Evolutionary conservation across 257 asterid genomes (phyloP), one percentile per base, ranked within the genome.

Genomic region (Pogostemon cablin): DNA sequence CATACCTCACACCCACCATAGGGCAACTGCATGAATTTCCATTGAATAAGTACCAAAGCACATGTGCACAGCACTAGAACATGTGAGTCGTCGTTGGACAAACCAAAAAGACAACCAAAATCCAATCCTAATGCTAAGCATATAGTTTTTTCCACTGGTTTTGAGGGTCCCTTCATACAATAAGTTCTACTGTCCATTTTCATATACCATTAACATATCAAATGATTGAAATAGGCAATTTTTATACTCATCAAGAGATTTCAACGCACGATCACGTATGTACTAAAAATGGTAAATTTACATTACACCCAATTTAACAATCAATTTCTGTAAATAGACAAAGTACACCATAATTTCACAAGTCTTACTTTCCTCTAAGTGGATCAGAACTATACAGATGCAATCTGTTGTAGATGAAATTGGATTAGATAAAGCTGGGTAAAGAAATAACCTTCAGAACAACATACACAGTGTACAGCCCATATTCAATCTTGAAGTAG

Each of bases 1-100:
- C 48, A 9, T 65, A 55, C 52, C 58, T 5, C 72, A 74, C 38
- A 9, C 65, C 61, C 68, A 67, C 56, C 47, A 54, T 4, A 43
- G 34, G 25, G 68, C 62, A 58, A 20, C 20, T 25, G 32, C 1
- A 50, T 32, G 46, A 5, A n/a, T 20, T 34, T 15, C 3, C 5
- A n/a, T 32, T 40, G 43, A 40, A 63, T 12, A 73, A 67, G 68
- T 47, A 67, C 5, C 78, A 71, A 12, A 17, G 53, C 80, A 81
- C 78, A 74, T 74, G 82, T 79, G 49, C 46, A 68, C 53, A 70
- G 35, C 43, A 17, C 46, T 25, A 4, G 35, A 41, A 66, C 80
- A 67, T 48, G 72, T 55, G 80, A 71, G 59, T 41, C 25, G 67
- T 81, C 77, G 25, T 42, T 59, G 75, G 64, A 66, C 49, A 67